Base-by-base conservation (phyloP, 2,329 filamentous ascomycete species). In the Stylonectria norvegica region DNA sequence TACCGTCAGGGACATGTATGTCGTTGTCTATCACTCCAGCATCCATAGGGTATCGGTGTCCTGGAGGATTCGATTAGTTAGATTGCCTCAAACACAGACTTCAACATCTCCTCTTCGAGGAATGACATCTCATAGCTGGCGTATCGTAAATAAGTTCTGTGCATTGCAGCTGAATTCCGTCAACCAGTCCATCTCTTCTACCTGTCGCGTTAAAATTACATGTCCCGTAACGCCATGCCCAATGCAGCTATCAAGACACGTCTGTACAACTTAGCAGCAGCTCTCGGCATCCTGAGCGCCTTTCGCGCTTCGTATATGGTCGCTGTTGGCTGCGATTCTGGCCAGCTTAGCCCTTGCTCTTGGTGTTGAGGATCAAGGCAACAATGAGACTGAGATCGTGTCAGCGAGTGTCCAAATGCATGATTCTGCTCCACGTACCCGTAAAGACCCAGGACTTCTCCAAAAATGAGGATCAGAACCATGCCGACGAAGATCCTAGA, bases 391-490 rank as follows among this genome's bases (percentile, higher is more conserved):
- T 94, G 55, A 5, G 11, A 9, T 11, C 10, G 8, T 7, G 35
- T 50, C 42, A 48, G 37, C 18, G 8, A 5, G 12, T 5, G 11
- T 4, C 11, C 4, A 18, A 20, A 22, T 5, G 14, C 1, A 14
- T 12, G 12, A 3, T 7, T 6, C 12, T 2, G n/a, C 10, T 10
- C 10, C 47, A 64, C 84, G 54, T 75, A 95, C 89, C 93, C 93
- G 60, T 98, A 98, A 20, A 98, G 83, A 65, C 93, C 93, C 63
- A 98, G 65, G 14, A 98, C 93, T 75, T 98, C 93, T 42, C 89
- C 93, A 63, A 98, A 98, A 79, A 98, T 98, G 49, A 97, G 78
- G 55, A 97, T 97, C 58, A 98, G 71, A 33, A 98, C 91, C 93
- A 97, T 97, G 66, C 93, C 93, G 35, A 98, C 93, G 57, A 96